Conservation (phyloP, 495 filamentous ascomycete species). For the Penicillium bovifimosum region DNA sequence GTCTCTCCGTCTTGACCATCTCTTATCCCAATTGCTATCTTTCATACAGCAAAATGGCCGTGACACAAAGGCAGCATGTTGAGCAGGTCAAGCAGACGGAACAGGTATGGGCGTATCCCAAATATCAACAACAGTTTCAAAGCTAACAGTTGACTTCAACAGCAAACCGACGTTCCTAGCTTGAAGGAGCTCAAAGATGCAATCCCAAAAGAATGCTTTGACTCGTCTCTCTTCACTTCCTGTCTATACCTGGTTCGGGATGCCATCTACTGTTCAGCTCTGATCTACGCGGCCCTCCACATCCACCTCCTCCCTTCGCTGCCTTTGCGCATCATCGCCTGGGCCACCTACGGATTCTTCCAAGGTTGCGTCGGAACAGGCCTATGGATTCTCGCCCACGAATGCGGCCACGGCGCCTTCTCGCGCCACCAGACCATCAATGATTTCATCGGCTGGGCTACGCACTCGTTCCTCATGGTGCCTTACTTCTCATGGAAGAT, state of each 20-base stretch:
- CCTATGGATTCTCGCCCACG: slow-evolving; percentile 26
- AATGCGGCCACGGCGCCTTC: slow-evolving; percentile 56
- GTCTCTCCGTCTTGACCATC: background rate
- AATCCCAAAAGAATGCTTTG: slow-evolving; percentile 26
- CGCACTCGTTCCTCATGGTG: slow-evolving; percentile 60
- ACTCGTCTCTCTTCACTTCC: slow-evolving; percentile 17
- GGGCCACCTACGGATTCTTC: slow-evolving; percentile 18
- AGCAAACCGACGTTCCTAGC: slow-evolving; percentile 1
- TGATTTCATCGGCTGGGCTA: slow-evolving; percentile 60
- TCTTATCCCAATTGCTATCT: background rate
- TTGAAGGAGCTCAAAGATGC: slow-evolving; percentile 6
- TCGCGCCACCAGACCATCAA: slow-evolving; percentile 56
- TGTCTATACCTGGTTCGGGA: slow-evolving; percentile 18
- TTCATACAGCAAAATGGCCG: background rate
- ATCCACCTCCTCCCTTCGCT: slow-evolving; percentile 22
- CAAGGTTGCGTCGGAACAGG: slow-evolving; percentile 27
- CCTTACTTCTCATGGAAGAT: slow-evolving; percentile 77
- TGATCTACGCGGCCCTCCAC: slow-evolving; percentile 19
- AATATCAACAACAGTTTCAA: background rate
- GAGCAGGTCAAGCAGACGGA: slow-evolving; percentile 1
- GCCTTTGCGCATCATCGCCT: slow-evolving; percentile 14
- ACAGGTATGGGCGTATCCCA: background rate
- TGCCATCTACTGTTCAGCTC: slow-evolving; percentile 13
- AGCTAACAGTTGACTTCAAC: background rate
- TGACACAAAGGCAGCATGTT: slow-evolving; percentile 1